Evolutionary conservation across 1,139 yeast genomes (phyloP), one percentile per base, ranked within the genome.

Genomic region (Candida neerlandica): DNA sequence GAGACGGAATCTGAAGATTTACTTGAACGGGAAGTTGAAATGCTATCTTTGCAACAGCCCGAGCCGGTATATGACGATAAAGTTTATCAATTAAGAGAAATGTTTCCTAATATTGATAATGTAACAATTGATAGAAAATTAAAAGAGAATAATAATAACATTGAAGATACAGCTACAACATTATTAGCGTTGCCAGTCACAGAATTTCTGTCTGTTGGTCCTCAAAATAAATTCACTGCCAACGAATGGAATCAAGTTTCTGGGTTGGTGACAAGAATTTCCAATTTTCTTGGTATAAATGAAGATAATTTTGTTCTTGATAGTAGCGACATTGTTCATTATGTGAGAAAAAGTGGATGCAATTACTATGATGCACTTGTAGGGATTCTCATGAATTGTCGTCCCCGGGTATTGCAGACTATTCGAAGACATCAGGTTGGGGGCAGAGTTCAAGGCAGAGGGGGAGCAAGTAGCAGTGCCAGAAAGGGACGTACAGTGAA

Each of bases 331-430:
- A 42, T 55, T 16, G 39, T 37, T 1, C 49, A 48, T 30, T 52
- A 55, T 37, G 50, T 54, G 2, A 49, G 57, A 19, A 51, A 50
- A 35, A 52, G 56, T 44, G 45, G 60, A 1, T 59, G 61, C 11
- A 60, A 66, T 41, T 58, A 64, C 30, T 44, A 59, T 3, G 57
- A 56, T 26, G 57, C 75, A 2, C 55, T 75, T 35, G 59, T 65
- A 21, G 72, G 68, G 16, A 57, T 75, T 5, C 59, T 75, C 16
- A 56, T 46, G 44, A 62, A 58, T 39, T 59, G 51, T 18, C 52
- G 50, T 29, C 55, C 54, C 9, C 46, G 26, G 43, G 38, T 39
- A 7, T 44, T 45, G 37, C 47, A 44, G 21, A 39, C 44, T 11
- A 34, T 41, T 2, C 45, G 54, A 5, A 32, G 10, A 33, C 42